A percentile compares a stretch with the other conserved stretches of the same genome.
Conservation (phyloP, 2,329 filamentous ascomycete species). For the Verticillium alfalfae region DNA sequence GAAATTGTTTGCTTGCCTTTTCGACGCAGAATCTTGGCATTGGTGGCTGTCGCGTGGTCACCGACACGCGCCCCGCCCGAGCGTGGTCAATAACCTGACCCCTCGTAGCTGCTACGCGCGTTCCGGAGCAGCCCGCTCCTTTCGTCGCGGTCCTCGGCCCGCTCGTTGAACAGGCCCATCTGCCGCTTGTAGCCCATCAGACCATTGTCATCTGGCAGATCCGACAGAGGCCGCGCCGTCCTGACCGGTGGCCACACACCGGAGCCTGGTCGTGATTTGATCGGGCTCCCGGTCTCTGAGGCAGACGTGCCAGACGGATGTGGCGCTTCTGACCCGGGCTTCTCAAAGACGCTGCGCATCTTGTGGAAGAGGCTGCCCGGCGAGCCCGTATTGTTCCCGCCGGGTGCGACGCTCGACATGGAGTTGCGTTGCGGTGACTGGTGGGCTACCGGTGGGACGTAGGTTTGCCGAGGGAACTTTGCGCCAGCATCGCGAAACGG, state of each 20-base stretch:
- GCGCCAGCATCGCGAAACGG: slow-evolving; percentile 15
- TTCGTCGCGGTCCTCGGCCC: slow-evolving; percentile 17
- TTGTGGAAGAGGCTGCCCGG: slow-evolving; percentile 28
- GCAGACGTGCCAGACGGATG: neutral
- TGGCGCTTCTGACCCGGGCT: slow-evolving; percentile 1
- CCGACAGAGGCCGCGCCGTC: slow-evolving; percentile 1
- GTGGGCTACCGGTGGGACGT: slow-evolving; percentile 1
- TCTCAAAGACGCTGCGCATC: slow-evolving; percentile 35
- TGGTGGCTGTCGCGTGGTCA: neutral
- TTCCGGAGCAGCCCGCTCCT: slow-evolving; percentile 21
- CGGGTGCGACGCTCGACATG: slow-evolving; percentile 2
- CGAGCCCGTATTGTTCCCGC: slow-evolving; percentile 9
- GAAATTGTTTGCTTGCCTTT: neutral
- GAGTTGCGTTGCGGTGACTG: slow-evolving; percentile 1
- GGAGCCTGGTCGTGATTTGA: slow-evolving; percentile 16
- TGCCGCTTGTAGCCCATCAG: slow-evolving; percentile 3
- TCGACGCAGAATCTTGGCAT: neutral
- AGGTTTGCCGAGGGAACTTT: slow-evolving; percentile 3
- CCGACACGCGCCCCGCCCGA: slow-evolving; percentile 19
- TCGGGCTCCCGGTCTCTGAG: slow-evolving; percentile 10
- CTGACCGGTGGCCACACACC: slow-evolving; percentile 14
- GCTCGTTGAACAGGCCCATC: slow-evolving; percentile 11
- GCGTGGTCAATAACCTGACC: slow-evolving; percentile 29
- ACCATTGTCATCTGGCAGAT: slow-evolving; percentile 12
- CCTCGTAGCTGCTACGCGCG: slow-evolving; percentile 7